Percentiles rank a stretch among this genome's conserved stretches.
These are phyloP conservation scores for Calonectria fujianensis DNA, from an alignment of 2,329 filamentous ascomycete species.

Conservation along the genomic window DNA sequence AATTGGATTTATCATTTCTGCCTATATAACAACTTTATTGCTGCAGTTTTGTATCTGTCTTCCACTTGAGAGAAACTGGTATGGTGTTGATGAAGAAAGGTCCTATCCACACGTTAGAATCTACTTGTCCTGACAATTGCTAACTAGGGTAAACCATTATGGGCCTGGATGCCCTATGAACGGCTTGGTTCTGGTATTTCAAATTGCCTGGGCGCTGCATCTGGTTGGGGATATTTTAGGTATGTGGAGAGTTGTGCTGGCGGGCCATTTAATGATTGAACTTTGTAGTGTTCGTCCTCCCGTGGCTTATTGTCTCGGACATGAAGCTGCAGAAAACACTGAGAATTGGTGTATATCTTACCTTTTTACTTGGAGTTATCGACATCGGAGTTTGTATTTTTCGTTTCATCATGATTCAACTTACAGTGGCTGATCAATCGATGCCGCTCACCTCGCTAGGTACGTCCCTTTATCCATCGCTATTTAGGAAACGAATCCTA, in stretches of 20 bases:
- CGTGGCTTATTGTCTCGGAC: neutral
- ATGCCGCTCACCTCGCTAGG: neutral
- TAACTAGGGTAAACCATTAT: neutral
- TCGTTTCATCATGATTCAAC: neutral
- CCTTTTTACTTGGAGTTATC: neutral
- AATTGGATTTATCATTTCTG: neutral
- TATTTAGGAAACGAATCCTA: too few species aligned
- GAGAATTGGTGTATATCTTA: neutral
- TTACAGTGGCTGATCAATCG: neutral
- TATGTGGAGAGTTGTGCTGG: neutral
- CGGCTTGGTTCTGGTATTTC: neutral
- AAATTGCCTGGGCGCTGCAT: neutral
- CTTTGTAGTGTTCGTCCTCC: neutral
- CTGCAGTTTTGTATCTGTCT: neutral
- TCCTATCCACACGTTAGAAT: neutral
- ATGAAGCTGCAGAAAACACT: slow-evolving; percentile 10
- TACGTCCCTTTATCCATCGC: neutral
- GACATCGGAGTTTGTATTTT: slow-evolving; percentile 6
- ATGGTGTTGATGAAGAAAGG: neutral
- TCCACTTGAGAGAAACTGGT: neutral
- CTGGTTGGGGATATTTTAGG: slow-evolving; percentile 6
- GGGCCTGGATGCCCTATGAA: neutral
- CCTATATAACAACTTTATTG: neutral
- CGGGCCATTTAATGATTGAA: too few species aligned
- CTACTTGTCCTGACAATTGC: neutral